Base-by-base conservation (phyloP, 768 basidiomycete species). In the Dacryopinax spathularia region DNA sequence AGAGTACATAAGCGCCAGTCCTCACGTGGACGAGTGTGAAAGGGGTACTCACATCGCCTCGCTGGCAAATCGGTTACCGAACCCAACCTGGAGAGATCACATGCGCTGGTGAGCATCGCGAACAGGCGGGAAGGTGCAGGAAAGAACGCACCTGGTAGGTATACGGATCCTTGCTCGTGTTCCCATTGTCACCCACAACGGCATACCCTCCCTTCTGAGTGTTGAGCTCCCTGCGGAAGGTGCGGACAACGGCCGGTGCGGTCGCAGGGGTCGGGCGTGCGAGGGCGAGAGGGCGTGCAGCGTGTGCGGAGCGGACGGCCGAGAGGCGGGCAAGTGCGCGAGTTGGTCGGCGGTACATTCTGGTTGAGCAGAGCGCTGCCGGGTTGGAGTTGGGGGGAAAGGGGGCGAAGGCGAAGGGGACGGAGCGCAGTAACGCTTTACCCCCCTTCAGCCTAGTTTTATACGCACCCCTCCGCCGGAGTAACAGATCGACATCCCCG, bases 51-150 rank as follows among this genome's bases (percentile, higher is more conserved):
- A 67, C 66, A 67, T 61, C 6, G 66, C 66, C 34, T 67, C 66
- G 37, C 66, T 67, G 33, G 66, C 64, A 62, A 67, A 67, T 25
- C 66, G 64, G 31, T 67, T 67, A 0, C 66, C 66, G 59, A 67
- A 67, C 22, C 66, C 66, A 59, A 67, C 66, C 66, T 67, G 29
- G 29, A 34, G 33, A 39, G 9, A 1, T 44, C 60, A 33, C 33
- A 29, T 44, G 60, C 18, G 13, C 7, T 3, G 48, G 10, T 56
- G 25, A 59, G 43, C 33, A 31, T 33, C 36, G n/a, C n/a, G 33
- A 41, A 33, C 10, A 27, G 29, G 33, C 43, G n/a, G 20, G 33
- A 61, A 44, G 34, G 34, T 16, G 9, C 64, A 20, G 13, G 64
- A 63, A 31, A 18, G 25, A 25, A 37, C 33, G 20, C 59, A 67